Base-by-base conservation (phyloP, 352 stramenopile species). In the Phytophthora idaei region DNA sequence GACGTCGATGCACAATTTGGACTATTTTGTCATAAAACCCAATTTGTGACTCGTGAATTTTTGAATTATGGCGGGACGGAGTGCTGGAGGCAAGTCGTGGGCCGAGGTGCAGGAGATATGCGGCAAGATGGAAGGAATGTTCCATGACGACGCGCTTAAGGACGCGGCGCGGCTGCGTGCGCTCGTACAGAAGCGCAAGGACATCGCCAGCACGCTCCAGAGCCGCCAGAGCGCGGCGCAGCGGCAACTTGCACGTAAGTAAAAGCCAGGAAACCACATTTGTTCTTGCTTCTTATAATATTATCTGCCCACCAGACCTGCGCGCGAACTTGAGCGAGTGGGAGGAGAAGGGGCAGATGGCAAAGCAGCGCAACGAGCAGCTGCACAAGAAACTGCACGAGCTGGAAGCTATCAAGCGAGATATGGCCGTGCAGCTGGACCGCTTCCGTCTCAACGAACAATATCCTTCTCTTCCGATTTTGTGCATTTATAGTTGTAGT, bases 101-200 rank as follows among this genome's bases (percentile, higher is more conserved):
- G 53, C 76, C 10, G 83, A 93, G 27, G 78, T 93, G 69, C 76
- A 87, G 65, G 74, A 80, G 44, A 90, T 93, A 69, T 84, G 81
- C 65, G 73, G 57, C 21, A 78, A 91, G 41, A 60, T 93, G 54
- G 85, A 93, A 60, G 73, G 69, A 27, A 75, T 92, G 39, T 88
- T 86, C 56, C 78, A 83, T 49, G 53, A 78, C n/a, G 83, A 89
- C 56, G 83, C 83, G 15, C 67, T 64, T 42, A 86, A 83, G 42
- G 83, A 93, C 54, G 78, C 85, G 4, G 55, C 74, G 46, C 76
- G 80, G 7, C 74, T 92, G 55, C 81, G 81, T 47, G 51, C 72
- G 50, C 64, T 92, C 31, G 63, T 81, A 27, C 69, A 89, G 44
- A 86, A 90, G 68, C 78, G 79, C 61, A 81, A 85, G 52, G 74